These are phyloP conservation scores for Cryptococcus sp. DNA, from an alignment of 1,284 basidiomycete genomes.

Conservation along the genomic window DNA sequence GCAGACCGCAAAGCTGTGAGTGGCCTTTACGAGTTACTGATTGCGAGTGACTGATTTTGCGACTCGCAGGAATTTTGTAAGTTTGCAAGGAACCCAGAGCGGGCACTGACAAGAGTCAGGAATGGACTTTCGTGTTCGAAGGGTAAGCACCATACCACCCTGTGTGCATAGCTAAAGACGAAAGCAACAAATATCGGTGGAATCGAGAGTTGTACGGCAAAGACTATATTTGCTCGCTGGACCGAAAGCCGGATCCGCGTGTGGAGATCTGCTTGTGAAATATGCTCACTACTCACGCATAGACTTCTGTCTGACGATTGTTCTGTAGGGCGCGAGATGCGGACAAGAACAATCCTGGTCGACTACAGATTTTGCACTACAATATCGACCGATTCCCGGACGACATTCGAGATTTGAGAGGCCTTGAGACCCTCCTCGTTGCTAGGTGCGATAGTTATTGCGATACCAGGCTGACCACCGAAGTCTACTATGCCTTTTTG, in stretches of 20 bases:
- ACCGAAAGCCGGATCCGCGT: slow-evolving; percentile 49
- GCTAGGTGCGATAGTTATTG: slow-evolving; percentile 27
- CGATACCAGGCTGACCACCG: background rate
- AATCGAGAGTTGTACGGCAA: slow-evolving; percentile 42
- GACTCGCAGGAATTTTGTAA: slow-evolving; percentile 26
- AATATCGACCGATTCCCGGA: slow-evolving; percentile 50
- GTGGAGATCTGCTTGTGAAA: slow-evolving; percentile 50
- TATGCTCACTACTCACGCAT: background rate
- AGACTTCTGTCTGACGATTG: background rate
- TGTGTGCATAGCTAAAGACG: background rate
- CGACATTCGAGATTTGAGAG: slow-evolving; percentile 49
- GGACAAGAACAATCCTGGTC: slow-evolving; percentile 37
- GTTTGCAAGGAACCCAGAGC: slow-evolving; percentile 1
- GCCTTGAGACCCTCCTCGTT: slow-evolving; percentile 45
- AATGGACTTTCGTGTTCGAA: slow-evolving; percentile 52
- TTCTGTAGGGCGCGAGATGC: slow-evolving; percentile 33
- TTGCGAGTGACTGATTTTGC: slow-evolving; percentile 8
- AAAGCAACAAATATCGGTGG: slow-evolving; percentile 50
- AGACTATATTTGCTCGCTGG: slow-evolving; percentile 49
- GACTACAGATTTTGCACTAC: slow-evolving; percentile 49
- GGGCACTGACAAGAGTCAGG: slow-evolving; percentile 17
- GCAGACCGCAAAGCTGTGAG: slow-evolving; percentile 47
- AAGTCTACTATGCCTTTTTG: slow-evolving; percentile 34
- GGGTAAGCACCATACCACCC: slow-evolving; percentile 29
- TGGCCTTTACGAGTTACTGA: background rate